Conservation (phyloP, 495 filamentous ascomycete species). For the Penicillium flavigenum region DNA sequence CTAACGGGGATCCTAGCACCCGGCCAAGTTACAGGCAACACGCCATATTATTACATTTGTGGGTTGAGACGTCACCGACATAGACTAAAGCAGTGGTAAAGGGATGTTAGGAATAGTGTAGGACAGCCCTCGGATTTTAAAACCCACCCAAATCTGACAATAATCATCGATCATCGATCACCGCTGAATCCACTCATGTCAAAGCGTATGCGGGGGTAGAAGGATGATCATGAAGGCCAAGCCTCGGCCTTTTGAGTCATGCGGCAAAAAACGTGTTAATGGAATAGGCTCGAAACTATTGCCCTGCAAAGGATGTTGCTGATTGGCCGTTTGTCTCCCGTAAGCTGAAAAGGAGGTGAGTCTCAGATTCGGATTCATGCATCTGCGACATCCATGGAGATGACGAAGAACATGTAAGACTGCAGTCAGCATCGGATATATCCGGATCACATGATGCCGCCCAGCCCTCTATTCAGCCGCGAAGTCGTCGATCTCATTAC, state of each 20-base stretch:
- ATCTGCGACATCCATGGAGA: too few relatives aligned
- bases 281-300: neutral
- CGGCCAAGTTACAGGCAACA: neutral
- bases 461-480: neutral
- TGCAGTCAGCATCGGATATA: neutral
- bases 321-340: neutral
- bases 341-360: too few relatives aligned
- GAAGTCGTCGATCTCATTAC: neutral
- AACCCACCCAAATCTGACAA: neutral
- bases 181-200: neutral
- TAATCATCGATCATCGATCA: neutral
- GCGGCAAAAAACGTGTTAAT: too few relatives aligned
- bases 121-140: neutral
- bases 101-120: neutral
- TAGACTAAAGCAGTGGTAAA: neutral
- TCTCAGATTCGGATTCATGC: too few relatives aligned
- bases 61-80: neutral
- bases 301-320: neutral
- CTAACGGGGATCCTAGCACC: slow-evolving; percentile 3
- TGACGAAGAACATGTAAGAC: too few relatives aligned
- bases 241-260: neutral
- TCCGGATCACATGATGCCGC: too few relatives aligned
- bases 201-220: neutral
- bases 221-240: neutral
- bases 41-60: neutral